Evolutionary conservation across 179 eudicot species (phyloP).

Genomic region (Gypsophila paniculata): DNA sequence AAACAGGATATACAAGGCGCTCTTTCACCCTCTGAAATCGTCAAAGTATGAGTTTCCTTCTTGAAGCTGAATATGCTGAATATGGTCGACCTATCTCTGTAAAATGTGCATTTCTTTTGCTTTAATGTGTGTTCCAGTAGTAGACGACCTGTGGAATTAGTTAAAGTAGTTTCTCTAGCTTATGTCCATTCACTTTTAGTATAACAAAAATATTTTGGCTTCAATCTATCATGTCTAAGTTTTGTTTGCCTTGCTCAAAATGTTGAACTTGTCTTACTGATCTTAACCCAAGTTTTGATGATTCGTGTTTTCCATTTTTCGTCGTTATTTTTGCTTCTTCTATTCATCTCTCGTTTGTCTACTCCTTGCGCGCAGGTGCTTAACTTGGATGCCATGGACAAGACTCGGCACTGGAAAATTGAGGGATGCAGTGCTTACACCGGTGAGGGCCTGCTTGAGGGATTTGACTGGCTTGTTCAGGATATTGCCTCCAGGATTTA

Average conservation of each 20-base stretch:
- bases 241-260: too few relatives aligned
- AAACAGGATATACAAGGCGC: slow-evolving; percentile 97
- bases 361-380: slow-evolving; percentile 50
- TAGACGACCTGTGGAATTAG: neutral
- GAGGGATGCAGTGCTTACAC: slow-evolving; percentile 96
- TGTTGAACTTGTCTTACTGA: too few relatives aligned
- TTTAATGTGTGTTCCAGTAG: neutral
- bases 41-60: slow-evolving; percentile 50
- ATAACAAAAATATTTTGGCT: too few relatives aligned
- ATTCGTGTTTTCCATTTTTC: neutral
- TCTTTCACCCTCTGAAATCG: slow-evolving; percentile 75
- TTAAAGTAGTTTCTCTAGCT: too few relatives aligned
- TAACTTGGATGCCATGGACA: slow-evolving; percentile 87
- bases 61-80: neutral
- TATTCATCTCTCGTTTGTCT: neutral
- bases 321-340: neutral
- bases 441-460: slow-evolving; percentile 83
- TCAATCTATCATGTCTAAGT: too few relatives aligned
- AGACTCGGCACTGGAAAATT: slow-evolving; percentile 85
- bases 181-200: too few relatives aligned
- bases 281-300: neutral
- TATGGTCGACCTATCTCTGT: neutral
- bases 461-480: slow-evolving; percentile 95
- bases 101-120: neutral
- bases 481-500: slow-evolving; percentile 94